phyloP scores from a whole-genome alignment of 106 monocot genomes.

The Acanthochlamys bracteata region DNA sequence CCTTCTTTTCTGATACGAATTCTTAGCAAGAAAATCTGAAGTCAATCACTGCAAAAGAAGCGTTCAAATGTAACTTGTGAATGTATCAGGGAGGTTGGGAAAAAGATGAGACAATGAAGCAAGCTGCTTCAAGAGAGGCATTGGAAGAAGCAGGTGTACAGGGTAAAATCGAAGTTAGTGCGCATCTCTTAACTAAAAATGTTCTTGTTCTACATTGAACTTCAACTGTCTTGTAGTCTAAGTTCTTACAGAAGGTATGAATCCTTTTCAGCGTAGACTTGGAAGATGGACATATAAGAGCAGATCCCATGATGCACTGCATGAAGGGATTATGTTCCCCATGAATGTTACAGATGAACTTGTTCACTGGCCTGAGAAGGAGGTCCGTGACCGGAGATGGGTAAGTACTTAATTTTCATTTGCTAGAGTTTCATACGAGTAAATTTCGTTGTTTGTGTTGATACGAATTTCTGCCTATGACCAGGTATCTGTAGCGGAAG shows the following conservation, averaged over 20 bases:
- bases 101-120: slow-evolving; percentile 28
- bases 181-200: background rate
- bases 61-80: background rate
- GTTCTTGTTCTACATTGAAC: background rate
- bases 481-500: slow-evolving; percentile 42
- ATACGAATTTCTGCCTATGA: background rate
- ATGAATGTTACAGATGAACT: slow-evolving; percentile 62
- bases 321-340: slow-evolving; percentile 74
- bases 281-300: slow-evolving; percentile 68
- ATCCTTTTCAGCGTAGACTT: slow-evolving; percentile 20
- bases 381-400: slow-evolving; percentile 49
- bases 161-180: slow-evolving; percentile 37
- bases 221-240: background rate
- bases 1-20: no score
- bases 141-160: slow-evolving; percentile 58
- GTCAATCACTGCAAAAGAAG: no score
- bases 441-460: background rate
- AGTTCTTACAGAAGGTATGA: background rate
- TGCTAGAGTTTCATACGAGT: background rate
- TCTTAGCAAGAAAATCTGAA: no score
- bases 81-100: slow-evolving; percentile 58
- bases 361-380: slow-evolving; percentile 66
- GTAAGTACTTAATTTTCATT: slow-evolving; percentile 17
- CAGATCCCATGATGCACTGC: slow-evolving; percentile 24
- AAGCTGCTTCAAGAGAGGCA: slow-evolving; percentile 46